Evolutionary conservation across 2,329 filamentous ascomycete genomes (phyloP).

Genomic region (Kalaharituber pfeilii): DNA sequence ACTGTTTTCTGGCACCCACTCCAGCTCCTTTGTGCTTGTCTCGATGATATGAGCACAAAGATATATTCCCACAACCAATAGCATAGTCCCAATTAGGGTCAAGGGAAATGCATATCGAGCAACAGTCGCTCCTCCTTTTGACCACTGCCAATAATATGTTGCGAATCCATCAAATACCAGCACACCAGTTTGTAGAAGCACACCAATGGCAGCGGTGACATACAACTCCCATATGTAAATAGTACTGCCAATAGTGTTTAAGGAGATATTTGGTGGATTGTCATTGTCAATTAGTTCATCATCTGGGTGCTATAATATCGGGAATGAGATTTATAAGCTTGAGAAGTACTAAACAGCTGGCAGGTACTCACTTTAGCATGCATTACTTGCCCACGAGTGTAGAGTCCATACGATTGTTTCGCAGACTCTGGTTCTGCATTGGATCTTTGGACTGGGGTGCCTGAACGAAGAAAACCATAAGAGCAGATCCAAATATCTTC

Average conservation of each 20-base stretch:
- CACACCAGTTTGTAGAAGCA: slow-evolving; percentile 19
- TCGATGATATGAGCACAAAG: slow-evolving; percentile 25
- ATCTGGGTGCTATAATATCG: neutral
- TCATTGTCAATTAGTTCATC: neutral
- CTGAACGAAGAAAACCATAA: neutral
- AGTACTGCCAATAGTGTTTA: slow-evolving; percentile 10
- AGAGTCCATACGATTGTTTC: neutral
- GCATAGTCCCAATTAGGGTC: slow-evolving; percentile 20
- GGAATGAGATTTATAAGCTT: neutral
- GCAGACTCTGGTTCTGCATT: neutral
- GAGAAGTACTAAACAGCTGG: neutral
- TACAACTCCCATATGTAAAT: slow-evolving; percentile 8
- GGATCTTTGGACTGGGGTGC: too few relatives aligned
- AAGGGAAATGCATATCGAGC: slow-evolving; percentile 22
- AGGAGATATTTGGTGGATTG: slow-evolving; percentile 12
- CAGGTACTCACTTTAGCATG: neutral
- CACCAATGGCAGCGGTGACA: slow-evolving; percentile 13
- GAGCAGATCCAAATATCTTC: neutral
- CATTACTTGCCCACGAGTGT: neutral
- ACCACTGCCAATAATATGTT: neutral
- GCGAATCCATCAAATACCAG: slow-evolving; percentile 13
- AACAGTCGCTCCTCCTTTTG: neutral
- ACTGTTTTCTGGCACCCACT: slow-evolving; percentile 7
- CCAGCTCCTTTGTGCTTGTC: slow-evolving; percentile 22
- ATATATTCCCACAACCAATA: slow-evolving; percentile 22